phyloP scores from a whole-genome alignment of 306 rosid genomes.

The Calophaca sinica region DNA sequence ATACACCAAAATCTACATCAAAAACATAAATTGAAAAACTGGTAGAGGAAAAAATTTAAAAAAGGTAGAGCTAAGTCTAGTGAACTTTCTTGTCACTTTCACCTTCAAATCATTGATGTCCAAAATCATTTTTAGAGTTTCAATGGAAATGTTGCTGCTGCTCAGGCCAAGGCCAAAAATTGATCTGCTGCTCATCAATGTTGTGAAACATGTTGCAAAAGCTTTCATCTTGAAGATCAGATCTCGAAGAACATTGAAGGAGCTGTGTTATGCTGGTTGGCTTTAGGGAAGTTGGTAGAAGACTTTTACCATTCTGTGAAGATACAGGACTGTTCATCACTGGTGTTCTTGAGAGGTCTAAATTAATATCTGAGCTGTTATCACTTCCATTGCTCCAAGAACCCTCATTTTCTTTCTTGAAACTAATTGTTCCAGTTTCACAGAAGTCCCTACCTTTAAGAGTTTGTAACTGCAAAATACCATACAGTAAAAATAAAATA shows the following conservation, averaged over 20 bases:
- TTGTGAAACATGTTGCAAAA: constrained; percentile 77
- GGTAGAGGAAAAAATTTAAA: constrained; percentile 4
- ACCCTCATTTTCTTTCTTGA: constrained; percentile 71
- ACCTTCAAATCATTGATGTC: constrained; percentile 7
- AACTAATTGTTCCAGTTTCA: constrained; percentile 47
- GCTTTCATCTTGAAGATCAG: constrained; percentile 74
- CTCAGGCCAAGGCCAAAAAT: constrained; percentile 91
- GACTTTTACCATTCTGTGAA: constrained; percentile 57
- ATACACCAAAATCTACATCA: constrained; percentile 62
- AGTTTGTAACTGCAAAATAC: constrained; percentile 62
- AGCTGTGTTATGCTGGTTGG: constrained; percentile 76
- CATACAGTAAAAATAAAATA: constrained; percentile 25
- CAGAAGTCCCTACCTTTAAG: constrained; percentile 56
- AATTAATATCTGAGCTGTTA: constrained; percentile 75
- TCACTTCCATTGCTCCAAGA: constrained; percentile 91
- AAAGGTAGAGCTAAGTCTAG: constrained; percentile 8
- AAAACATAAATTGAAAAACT: constrained; percentile 46
- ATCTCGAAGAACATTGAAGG: constrained; percentile 76
- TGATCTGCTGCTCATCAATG: constrained; percentile 68
- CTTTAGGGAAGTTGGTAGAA: constrained; percentile 57
- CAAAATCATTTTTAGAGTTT: constrained; percentile 35
- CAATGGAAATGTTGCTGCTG: constrained; percentile 69
- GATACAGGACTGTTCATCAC: constrained; percentile 57
- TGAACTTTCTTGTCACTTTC: constrained; percentile 26
- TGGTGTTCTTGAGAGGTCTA: constrained; percentile 78